Evolutionary conservation across 345 rosid species (phyloP).

Genomic region (Syzygium grande): DNA sequence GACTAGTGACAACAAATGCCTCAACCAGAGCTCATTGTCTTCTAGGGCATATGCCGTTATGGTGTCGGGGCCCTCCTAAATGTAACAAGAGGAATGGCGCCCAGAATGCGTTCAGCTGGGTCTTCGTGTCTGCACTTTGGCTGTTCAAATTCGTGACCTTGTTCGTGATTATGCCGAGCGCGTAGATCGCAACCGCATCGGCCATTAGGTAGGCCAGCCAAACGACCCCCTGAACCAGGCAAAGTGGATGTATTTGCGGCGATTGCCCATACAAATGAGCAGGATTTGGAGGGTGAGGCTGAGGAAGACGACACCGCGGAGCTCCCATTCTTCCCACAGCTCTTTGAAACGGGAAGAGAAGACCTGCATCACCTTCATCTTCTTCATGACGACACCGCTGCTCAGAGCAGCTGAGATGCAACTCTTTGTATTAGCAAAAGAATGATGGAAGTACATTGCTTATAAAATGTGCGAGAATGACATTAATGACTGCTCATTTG

Average conservation of each 20-base stretch:
- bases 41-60: neutral
- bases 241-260: neutral
- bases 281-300: conserved; percentile 12
- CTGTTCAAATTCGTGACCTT: neutral
- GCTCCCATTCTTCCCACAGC: conserved; percentile 15
- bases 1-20: conserved; percentile 17
- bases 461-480: neutral
- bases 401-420: neutral
- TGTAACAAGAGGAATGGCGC: conserved; percentile 29
- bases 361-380: neutral
- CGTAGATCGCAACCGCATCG: conserved; percentile 9
- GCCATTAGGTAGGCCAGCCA: conserved; percentile 17
- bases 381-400: neutral
- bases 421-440: fast-evolving
- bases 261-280: neutral
- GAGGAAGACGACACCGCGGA: neutral
- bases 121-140: fast-evolving
- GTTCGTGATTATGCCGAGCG: conserved; percentile 4
- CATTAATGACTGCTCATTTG: neutral
- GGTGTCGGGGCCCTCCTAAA: conserved; percentile 36
- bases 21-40: conserved; percentile 3
- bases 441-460: neutral
- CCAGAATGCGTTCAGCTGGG: conserved; percentile 16
- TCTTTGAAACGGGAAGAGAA: neutral
- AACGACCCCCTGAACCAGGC: neutral